phyloP scores from a whole-genome alignment of 139 green algal genomes.

The Chlorella sp. region DNA sequence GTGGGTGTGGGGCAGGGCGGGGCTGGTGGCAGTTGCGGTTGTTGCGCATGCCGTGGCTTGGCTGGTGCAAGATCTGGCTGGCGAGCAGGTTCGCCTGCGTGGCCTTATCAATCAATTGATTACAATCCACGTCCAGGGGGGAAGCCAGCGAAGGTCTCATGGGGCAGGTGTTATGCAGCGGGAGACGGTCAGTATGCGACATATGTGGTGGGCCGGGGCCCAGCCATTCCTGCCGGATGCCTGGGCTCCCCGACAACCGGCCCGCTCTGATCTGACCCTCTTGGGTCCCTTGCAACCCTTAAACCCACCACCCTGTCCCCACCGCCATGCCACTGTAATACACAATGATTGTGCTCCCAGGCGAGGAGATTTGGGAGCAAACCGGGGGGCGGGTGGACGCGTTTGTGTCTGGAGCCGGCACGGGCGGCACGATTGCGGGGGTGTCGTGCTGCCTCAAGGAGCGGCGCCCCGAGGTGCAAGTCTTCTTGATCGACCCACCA shows the following conservation, averaged over 20 bases:
- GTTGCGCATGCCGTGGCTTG: neutral
- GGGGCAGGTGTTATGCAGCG: too few species aligned
- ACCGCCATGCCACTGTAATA: neutral
- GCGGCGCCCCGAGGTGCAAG: conserved; percentile 34
- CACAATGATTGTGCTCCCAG: neutral
- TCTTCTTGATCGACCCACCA: conserved; percentile 89
- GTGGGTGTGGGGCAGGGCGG: neutral
- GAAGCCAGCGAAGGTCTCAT: too few species aligned
- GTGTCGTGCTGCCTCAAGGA: conserved; percentile 79
- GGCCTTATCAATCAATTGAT: too few species aligned
- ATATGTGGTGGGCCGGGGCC: too few species aligned
- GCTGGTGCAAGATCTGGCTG: too few species aligned
- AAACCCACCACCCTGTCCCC: neutral
- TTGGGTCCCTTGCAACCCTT: neutral
- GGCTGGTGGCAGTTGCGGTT: neutral
- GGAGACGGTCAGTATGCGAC: too few species aligned
- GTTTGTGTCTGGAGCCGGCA: conserved; percentile 94
- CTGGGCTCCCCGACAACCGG: too few species aligned
- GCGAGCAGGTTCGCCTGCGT: too few species aligned
- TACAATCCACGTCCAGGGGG: too few species aligned
- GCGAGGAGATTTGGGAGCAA: conserved; percentile 89
- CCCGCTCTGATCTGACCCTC: too few species aligned
- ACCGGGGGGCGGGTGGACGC: conserved; percentile 79
- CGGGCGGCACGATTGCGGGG: conserved; percentile 94
- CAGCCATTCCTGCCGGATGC: too few species aligned